Evolutionary conservation across 2,329 filamentous ascomycete species (phyloP), one percentile per base, ranked within the genome.

Genomic region (Corinectria fuckeliana): DNA sequence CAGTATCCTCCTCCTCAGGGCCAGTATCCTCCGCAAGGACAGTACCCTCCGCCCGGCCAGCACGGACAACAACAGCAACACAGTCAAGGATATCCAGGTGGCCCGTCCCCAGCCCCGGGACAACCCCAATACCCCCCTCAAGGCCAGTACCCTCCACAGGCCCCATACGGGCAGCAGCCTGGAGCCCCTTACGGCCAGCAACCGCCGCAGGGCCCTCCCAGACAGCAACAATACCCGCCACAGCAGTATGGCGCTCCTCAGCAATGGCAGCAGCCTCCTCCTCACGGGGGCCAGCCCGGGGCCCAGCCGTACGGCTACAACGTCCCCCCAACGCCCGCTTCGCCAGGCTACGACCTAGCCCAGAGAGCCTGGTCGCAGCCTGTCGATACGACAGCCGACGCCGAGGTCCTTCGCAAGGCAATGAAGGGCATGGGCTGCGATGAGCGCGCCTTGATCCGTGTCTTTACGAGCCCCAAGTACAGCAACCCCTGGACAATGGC

Each of bases 381-480:
- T n/a, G 66, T 75, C 10, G 68, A 77, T 28, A 76, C 73, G 4
- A 16, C 61, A 2, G 26, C 63, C 14, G 75, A 76, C 5, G 67
- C 67, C 1, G 71, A 76, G 58, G 42, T 59, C 1, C 50, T 77
- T 1, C 67, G 72, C 44, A 72, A 74, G 20, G 74, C 75, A 1
- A 76, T 77, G 75, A 74, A 74, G 58, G 73, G 72, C 7, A 72
- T 74, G 63, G 75, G 73, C 1, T 76, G 74, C 32, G 71, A 76
- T 18, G 71, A 77, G 50, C 53, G 62, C 2, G 64, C 71, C 0
- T 53, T 77, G 9, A 72, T 76, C 32, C 63, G 63, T 3, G 59
- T 75, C 7, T 62, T 77, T 9, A 63, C 73, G 0, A 68, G 57
- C 30, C 60, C 64, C 11, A 75, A 75, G 56, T 77, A 76, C 26